Conservation (phyloP, 495 filamentous ascomycete species). For the Lentithecium fluviatile region DNA sequence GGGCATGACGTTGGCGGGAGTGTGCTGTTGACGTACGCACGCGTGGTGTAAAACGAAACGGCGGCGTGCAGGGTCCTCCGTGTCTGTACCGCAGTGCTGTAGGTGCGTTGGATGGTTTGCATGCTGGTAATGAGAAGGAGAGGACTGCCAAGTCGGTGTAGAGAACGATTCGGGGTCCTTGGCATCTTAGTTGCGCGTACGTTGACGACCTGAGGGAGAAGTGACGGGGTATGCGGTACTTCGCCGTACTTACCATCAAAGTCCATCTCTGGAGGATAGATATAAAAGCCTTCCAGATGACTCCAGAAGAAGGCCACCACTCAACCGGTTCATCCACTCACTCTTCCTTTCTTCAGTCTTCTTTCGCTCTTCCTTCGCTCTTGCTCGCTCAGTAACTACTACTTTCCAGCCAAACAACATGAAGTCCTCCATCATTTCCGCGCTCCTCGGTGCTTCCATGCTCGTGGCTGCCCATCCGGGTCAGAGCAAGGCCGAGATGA, state of each 20-base stretch:
- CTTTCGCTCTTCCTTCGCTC: not conserved
- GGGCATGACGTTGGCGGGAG: not conserved
- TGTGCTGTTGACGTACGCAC: too few relatives aligned
- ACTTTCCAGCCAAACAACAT: conserved; percentile 2
- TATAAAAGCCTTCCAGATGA: not conserved
- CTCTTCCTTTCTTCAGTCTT: conserved; percentile 1
- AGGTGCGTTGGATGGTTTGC: not conserved
- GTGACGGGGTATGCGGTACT: not conserved
- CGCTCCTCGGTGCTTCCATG: conserved; percentile 2
- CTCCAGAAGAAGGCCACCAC: not conserved
- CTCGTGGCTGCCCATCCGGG: conserved; percentile 1
- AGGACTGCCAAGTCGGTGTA: not conserved
- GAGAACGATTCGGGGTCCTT: not conserved
- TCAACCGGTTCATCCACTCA: not conserved
- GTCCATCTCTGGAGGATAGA: not conserved
- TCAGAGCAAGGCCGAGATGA: not conserved
- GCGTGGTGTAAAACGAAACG: not conserved
- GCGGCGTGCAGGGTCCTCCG: not conserved
- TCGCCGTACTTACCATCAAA: not conserved
- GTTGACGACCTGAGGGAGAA: not conserved
- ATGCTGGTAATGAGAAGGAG: not conserved
- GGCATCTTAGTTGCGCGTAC: not conserved
- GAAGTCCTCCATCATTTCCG: conserved; percentile 6
- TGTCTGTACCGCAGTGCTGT: not conserved
- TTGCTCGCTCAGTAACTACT: not conserved